Percentiles rank a stretch among this genome's conserved stretches.
Conservation (phyloP, 2,329 filamentous ascomycete genomes). For the Colletotrichum magnum region DNA sequence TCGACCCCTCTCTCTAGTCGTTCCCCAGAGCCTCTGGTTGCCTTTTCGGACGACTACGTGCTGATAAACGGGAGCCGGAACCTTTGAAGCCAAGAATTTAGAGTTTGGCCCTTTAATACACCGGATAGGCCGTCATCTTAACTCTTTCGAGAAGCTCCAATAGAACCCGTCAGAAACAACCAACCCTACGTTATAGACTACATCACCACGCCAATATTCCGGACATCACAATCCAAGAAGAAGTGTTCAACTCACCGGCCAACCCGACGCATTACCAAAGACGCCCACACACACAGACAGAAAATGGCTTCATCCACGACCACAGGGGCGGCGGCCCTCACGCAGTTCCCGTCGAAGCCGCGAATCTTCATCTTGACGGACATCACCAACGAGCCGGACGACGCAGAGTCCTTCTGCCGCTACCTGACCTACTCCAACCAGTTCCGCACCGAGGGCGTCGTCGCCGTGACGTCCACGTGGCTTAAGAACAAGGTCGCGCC, state of each 20-base stretch:
- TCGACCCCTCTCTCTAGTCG: slow-evolving; percentile 1
- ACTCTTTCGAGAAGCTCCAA: not conserved
- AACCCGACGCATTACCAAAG: not conserved
- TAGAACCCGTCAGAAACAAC: not conserved
- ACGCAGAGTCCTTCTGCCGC: slow-evolving; percentile 59
- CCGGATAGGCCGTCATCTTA: not conserved
- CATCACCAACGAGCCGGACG: slow-evolving; percentile 63
- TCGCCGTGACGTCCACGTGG: slow-evolving; percentile 62
- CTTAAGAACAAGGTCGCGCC: slow-evolving; percentile 56
- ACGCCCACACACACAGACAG: not conserved
- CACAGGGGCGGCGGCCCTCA: slow-evolving; percentile 11
- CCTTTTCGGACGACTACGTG: slow-evolving; percentile 3
- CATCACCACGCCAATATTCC: not conserved
- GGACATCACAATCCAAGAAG: too few relatives aligned
- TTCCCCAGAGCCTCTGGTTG: slow-evolving; percentile 9
- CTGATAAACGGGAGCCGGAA: not conserved
- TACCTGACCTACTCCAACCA: slow-evolving; percentile 62
- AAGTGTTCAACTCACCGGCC: not conserved
- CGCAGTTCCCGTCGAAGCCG: slow-evolving; percentile 46
- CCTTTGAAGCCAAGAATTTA: not conserved
- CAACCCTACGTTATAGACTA: not conserved
- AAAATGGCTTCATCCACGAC: slow-evolving; percentile 13
- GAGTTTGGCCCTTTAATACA: slow-evolving; percentile 2
- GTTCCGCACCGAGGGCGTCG: slow-evolving; percentile 61
- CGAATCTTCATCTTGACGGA: slow-evolving; percentile 59